phyloP scores from a whole-genome alignment of 2,329 filamentous ascomycete species.

The Endoconidiophora laricicola region DNA sequence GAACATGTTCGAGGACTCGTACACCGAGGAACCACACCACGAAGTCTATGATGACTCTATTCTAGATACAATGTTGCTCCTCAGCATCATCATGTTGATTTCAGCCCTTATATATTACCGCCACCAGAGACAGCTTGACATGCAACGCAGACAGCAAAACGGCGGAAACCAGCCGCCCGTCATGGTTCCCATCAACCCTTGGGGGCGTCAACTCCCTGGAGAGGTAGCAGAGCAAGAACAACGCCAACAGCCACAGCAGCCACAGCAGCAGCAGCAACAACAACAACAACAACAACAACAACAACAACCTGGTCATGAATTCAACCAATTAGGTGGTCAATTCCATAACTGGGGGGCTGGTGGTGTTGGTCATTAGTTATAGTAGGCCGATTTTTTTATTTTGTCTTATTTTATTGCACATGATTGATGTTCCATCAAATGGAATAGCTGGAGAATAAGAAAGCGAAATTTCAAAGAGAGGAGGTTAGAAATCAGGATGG shows the following conservation, averaged over 20 bases:
- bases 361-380: constrained; percentile 34
- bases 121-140: constrained; percentile 48
- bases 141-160: constrained; percentile 17
- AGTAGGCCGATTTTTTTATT: neutral
- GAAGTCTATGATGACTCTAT: constrained; percentile 60
- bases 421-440: no score
- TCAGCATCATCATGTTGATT: constrained; percentile 58
- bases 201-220: neutral
- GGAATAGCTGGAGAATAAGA: neutral
- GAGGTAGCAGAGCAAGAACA: constrained; percentile 8
- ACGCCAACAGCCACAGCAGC: constrained; percentile 16
- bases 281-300: constrained; percentile 16
- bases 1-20: constrained; percentile 26
- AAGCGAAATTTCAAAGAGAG: no score
- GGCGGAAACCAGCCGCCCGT: neutral
- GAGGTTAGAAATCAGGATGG: neutral
- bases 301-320: constrained; percentile 13
- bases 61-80: constrained; percentile 69
- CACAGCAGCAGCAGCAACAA: constrained; percentile 8
- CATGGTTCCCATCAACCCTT: neutral
- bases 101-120: constrained; percentile 69
- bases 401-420: neutral
- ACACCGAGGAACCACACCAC: constrained; percentile 39
- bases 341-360: constrained; percentile 48
- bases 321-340: constrained; percentile 45